Evolutionary conservation across 2,329 filamentous ascomycete species (phyloP).

Genomic region (Dryadomyces quercus-mongolicae): DNA sequence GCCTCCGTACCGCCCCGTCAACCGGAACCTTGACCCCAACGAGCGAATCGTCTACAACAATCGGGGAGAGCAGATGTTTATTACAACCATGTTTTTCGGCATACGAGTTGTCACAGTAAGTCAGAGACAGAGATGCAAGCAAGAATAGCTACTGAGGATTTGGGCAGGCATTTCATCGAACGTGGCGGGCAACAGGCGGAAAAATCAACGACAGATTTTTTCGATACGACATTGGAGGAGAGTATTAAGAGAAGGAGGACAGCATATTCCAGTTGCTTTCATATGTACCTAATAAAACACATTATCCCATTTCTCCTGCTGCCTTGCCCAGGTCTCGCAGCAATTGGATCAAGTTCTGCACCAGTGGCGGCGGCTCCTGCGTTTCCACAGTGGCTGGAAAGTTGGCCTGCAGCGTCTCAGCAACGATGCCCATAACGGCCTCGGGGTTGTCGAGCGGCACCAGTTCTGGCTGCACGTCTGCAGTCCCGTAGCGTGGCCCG

Average conservation of each 20-base stretch:
- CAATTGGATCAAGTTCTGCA: constrained; percentile 54
- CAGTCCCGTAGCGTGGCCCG: neutral
- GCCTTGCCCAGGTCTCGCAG: constrained; percentile 48
- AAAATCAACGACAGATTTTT: constrained; percentile 35
- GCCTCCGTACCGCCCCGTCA: constrained; percentile 14
- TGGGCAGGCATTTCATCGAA: constrained; percentile 24
- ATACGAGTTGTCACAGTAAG: constrained; percentile 12
- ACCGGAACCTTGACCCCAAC: constrained; percentile 11
- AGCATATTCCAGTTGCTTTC: neutral
- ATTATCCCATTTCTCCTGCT: constrained; percentile 15
- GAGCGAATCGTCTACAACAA: constrained; percentile 12
- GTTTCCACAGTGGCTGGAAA: constrained; percentile 19
- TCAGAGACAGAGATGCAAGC: too few species aligned
- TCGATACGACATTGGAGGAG: constrained; percentile 40
- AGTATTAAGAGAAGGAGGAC: constrained; percentile 15
- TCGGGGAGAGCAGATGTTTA: constrained; percentile 11
- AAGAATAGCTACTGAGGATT: neutral
- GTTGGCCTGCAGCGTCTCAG: constrained; percentile 43
- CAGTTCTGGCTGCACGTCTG: constrained; percentile 13
- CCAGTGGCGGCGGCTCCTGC: constrained; percentile 43
- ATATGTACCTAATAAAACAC: neutral
- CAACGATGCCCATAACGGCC: constrained; percentile 44
- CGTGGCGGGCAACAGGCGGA: constrained; percentile 38
- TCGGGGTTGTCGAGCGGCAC: constrained; percentile 41
- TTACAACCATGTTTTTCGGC: constrained; percentile 16